These are phyloP conservation scores for Boletus patriciae DNA, from an alignment of 768 basidiomycete genomes.

Conservation along the genomic window DNA sequence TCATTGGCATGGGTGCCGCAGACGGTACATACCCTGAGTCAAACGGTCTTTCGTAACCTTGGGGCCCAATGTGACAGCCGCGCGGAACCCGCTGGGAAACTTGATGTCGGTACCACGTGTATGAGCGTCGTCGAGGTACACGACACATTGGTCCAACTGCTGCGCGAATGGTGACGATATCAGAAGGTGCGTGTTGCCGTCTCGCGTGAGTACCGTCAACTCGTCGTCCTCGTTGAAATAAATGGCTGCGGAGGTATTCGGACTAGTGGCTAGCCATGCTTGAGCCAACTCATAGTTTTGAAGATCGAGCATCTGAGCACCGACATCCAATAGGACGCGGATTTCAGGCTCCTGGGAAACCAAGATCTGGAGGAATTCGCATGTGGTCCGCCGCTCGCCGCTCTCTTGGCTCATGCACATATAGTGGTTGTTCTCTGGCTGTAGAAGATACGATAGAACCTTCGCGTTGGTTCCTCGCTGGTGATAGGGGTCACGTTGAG, in stretches of 20 bases:
- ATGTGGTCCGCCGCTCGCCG: conserved; percentile 17
- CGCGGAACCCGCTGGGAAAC: conserved; percentile 34
- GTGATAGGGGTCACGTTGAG: conserved; percentile 27
- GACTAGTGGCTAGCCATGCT: conserved; percentile 39
- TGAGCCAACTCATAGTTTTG: conserved; percentile 41
- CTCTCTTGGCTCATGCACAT: conserved; percentile 8
- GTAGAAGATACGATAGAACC: conserved; percentile 32
- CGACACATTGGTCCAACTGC: conserved; percentile 36
- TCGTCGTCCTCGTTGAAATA: conserved; percentile 36
- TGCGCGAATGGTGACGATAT: conserved; percentile 33
- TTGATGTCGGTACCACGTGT: conserved; percentile 43
- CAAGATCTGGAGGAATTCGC: conserved; percentile 30
- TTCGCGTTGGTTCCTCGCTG: conserved; percentile 47
- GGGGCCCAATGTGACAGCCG: conserved; percentile 40
- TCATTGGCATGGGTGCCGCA: not conserved
- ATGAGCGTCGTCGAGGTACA: conserved; percentile 43
- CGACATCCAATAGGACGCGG: conserved; percentile 52
- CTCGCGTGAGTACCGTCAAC: conserved; percentile 30
- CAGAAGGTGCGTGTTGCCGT: conserved; percentile 32
- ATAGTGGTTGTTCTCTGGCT: conserved; percentile 22
- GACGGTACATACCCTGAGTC: conserved; percentile 30
- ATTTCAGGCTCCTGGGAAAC: conserved; percentile 38
- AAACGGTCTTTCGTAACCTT: conserved; percentile 40
- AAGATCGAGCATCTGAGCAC: conserved; percentile 56
- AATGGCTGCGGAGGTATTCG: conserved; percentile 26